A percentile compares a stretch with the other conserved stretches of the same genome.
phyloP scores from a whole-genome alignment of 257 asterid species.

The Lithospermum erythrorhizon region DNA sequence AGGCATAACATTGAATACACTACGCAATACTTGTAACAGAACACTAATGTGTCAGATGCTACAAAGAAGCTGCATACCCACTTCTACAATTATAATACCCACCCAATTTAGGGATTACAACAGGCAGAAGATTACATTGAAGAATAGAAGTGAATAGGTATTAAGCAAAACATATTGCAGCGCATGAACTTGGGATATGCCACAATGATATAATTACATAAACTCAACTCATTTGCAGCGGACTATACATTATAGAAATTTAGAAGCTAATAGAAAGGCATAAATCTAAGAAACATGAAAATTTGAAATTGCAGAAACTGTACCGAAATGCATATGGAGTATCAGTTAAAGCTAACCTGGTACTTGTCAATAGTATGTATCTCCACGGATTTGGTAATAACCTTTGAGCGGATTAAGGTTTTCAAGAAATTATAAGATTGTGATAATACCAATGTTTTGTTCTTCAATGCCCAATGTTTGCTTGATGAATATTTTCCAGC shows the following conservation, averaged over 20 bases:
- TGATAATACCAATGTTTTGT: slow-evolving; percentile 74
- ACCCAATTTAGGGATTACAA: not conserved
- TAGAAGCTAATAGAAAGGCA: not conserved
- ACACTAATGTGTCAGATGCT: no score
- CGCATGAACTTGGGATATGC: not conserved
- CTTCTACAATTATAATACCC: no score
- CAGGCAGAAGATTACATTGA: not conserved
- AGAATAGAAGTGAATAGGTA: not conserved
- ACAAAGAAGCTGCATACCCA: no score
- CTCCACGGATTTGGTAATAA: slow-evolving; percentile 63
- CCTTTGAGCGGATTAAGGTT: slow-evolving; percentile 53
- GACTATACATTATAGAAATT: not conserved
- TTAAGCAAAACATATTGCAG: not conserved
- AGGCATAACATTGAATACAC: no score
- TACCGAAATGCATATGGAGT: not conserved
- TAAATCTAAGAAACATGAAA: not conserved
- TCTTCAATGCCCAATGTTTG: slow-evolving; percentile 53
- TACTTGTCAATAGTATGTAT: slow-evolving; percentile 91
- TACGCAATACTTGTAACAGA: no score
- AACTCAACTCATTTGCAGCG: not conserved
- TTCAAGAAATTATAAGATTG: slow-evolving; percentile 88
- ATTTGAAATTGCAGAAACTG: not conserved
- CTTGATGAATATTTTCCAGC: slow-evolving; percentile 29
- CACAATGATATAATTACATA: not conserved
- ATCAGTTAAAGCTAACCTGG: slow-evolving; percentile 45